These are phyloP conservation scores for Trametes pubescens DNA, from an alignment of 1,284 basidiomycete genomes.

Conservation along the genomic window DNA sequence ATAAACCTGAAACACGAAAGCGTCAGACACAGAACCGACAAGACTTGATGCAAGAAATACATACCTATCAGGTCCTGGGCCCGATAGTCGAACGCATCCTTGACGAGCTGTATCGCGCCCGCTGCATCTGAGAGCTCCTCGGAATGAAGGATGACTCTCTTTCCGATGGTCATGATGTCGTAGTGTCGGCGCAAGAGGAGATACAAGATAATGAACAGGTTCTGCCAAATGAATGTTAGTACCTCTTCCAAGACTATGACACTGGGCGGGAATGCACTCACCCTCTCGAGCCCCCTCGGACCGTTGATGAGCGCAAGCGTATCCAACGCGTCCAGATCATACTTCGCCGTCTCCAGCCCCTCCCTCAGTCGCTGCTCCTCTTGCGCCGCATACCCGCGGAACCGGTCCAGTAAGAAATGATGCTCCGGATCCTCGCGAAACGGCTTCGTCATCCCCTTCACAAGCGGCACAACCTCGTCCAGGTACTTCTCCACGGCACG, in stretches of 20 bases:
- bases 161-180: slow-evolving; percentile 34
- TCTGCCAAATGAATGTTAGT: slow-evolving; percentile 18
- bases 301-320: slow-evolving; percentile 38
- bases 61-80: background rate
- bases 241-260: too few species aligned
- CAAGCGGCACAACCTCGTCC: slow-evolving; percentile 9
- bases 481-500: slow-evolving; percentile 34
- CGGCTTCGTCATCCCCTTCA: slow-evolving; percentile 15
- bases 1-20: slow-evolving; percentile 25
- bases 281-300: slow-evolving; percentile 35
- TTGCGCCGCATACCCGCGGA: slow-evolving; percentile 29
- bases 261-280: too few species aligned
- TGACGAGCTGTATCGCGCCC: slow-evolving; percentile 12
- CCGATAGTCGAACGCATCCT: slow-evolving; percentile 18
- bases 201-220: slow-evolving; percentile 37
- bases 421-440: slow-evolving; percentile 13
- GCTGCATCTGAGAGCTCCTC: slow-evolving; percentile 31
- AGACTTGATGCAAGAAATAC: too few species aligned
- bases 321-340: slow-evolving; percentile 38
- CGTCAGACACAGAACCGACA: background rate
- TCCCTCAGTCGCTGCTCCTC: slow-evolving; percentile 32
- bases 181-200: slow-evolving; percentile 37
- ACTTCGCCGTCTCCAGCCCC: slow-evolving; percentile 38
- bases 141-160: slow-evolving; percentile 25
- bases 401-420: slow-evolving; percentile 24